Evolutionary conservation across 495 filamentous ascomycete species (phyloP).

Genomic region (Aspergillus steynii): DNA sequence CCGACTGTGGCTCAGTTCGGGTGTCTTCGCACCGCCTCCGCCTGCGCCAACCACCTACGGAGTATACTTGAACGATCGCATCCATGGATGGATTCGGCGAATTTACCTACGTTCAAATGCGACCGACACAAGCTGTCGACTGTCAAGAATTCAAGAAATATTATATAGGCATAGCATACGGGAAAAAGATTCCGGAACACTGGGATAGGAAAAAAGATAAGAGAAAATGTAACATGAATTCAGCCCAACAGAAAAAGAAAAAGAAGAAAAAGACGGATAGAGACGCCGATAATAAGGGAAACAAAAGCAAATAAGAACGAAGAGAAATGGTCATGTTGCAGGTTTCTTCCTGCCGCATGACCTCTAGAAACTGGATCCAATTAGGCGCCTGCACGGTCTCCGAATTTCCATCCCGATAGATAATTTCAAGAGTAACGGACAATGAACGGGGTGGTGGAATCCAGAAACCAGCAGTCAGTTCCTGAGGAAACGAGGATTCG

Average conservation of each 20-base stretch:
- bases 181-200: conserved; percentile 21
- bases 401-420: conserved; percentile 8
- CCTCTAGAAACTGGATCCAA: conserved; percentile 41
- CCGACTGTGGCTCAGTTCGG: conserved; percentile 29
- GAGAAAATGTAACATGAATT: conserved; percentile 31
- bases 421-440: neutral
- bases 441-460: conserved; percentile 11
- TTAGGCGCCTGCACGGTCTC: conserved; percentile 22
- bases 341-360: conserved; percentile 32
- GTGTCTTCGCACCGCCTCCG: conserved; percentile 17
- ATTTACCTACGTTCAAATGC: neutral
- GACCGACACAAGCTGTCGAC: too few species aligned
- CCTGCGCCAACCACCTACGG: neutral
- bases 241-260: conserved; percentile 26
- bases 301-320: conserved; percentile 27
- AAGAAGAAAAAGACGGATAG: conserved; percentile 23
- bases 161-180: conserved; percentile 48
- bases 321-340: conserved; percentile 21
- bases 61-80: neutral
- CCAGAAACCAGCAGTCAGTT: conserved; percentile 12
- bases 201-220: conserved; percentile 17
- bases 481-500: conserved; percentile 7
- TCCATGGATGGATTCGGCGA: too few species aligned
- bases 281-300: conserved; percentile 39
- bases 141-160: conserved; percentile 23